Evolutionary conservation across 1,139 yeast species (phyloP).

Genomic region (Arxiozyma slooffiae): DNA sequence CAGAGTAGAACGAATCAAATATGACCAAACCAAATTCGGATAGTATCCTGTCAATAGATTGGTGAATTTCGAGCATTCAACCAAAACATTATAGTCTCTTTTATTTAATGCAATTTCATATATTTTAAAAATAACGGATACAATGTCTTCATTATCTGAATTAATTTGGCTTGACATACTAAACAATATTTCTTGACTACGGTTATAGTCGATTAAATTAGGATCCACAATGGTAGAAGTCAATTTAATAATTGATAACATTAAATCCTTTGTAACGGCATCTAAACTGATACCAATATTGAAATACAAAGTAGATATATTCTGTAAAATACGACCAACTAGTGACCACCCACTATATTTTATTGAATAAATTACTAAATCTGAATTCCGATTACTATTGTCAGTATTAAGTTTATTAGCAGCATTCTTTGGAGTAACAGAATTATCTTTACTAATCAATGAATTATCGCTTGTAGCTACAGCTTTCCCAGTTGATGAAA

Average conservation of each 20-base stretch:
- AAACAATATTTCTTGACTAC: conserved; percentile 36
- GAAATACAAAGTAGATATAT: conserved; percentile 39
- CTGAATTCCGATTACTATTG: conserved; percentile 29
- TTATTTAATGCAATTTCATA: conserved; percentile 60
- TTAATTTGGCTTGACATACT: conserved; percentile 39
- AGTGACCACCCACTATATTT: conserved; percentile 81
- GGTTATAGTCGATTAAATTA: conserved; percentile 32
- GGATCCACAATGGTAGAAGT: conserved; percentile 41
- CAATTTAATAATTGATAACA: conserved; percentile 44
- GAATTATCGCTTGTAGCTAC: conserved; percentile 6
- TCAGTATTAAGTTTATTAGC: conserved; percentile 5
- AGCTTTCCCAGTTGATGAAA: background rate
- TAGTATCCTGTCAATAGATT: conserved; percentile 40
- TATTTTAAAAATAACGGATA: conserved; percentile 56
- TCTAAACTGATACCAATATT: conserved; percentile 18
- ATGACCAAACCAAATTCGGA: conserved; percentile 72
- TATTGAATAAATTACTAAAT: conserved; percentile 57
- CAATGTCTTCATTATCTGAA: conserved; percentile 51
- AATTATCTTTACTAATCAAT: background rate
- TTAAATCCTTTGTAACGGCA: conserved; percentile 27
- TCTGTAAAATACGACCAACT: conserved; percentile 67
- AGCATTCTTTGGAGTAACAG: background rate
- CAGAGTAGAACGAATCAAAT: conserved; percentile 55
- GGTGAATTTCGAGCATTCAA: conserved; percentile 44
- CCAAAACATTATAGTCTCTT: conserved; percentile 41